Conservation (phyloP, 495 filamentous ascomycete species). For the Hypomontagnella monticulosa region DNA sequence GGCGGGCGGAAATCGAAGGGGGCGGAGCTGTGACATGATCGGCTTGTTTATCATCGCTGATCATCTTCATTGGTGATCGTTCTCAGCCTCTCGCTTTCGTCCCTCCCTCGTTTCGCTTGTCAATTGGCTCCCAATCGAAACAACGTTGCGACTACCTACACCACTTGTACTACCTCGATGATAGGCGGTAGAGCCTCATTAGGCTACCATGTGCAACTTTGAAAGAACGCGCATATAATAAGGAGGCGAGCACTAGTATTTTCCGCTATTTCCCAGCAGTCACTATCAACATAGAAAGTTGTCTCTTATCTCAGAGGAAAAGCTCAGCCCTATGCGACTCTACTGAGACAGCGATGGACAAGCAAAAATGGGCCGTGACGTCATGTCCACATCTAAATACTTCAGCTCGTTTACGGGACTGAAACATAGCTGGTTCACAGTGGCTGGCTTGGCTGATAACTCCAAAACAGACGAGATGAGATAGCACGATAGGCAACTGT, state of each 20-base stretch:
- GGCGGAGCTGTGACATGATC: constrained; percentile 31
- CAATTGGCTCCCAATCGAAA: background rate
- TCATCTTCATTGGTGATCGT: constrained; percentile 20
- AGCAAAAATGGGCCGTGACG: constrained; percentile 21
- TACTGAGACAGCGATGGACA: constrained; percentile 29
- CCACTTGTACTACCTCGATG: no score
- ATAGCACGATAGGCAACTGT: no score
- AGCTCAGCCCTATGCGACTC: constrained; percentile 27
- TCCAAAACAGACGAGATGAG: background rate
- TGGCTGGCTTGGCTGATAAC: background rate
- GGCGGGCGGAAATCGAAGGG: constrained; percentile 26
- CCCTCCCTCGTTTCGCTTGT: constrained; percentile 2
- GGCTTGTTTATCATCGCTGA: constrained; percentile 31
- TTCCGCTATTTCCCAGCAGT: no score
- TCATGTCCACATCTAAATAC: background rate
- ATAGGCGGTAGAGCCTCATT: no score
- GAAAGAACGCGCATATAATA: no score
- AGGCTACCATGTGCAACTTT: no score
- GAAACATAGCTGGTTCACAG: constrained; percentile 22
- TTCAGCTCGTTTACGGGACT: constrained; percentile 1
- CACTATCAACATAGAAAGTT: background rate
- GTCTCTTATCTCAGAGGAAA: background rate
- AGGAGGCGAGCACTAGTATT: no score
- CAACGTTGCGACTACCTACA: no score
- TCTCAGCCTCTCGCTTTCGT: constrained; percentile 20